Conservation (phyloP, 1,139 yeast genomes). For the Entelexis paramagnoliae region DNA sequence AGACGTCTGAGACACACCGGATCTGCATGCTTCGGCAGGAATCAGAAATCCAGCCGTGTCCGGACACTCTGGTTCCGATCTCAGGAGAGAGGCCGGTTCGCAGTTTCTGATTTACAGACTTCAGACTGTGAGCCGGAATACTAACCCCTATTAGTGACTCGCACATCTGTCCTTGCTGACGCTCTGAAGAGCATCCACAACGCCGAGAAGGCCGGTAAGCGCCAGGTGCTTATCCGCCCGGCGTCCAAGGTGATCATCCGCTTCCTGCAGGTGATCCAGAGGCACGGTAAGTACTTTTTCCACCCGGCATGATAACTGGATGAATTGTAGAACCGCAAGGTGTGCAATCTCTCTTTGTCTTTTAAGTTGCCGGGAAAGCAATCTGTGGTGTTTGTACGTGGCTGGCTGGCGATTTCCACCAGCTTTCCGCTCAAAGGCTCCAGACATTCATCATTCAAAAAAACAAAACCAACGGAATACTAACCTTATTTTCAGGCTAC, state of each 20-base stretch:
- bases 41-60: conserved; percentile 21
- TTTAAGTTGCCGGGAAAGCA: conserved; percentile 25
- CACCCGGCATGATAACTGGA: conserved; percentile 26
- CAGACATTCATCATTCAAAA: conserved; percentile 12
- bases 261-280: conserved; percentile 95
- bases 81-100: conserved; percentile 16
- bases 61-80: conserved; percentile 25
- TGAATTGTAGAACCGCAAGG: conserved; percentile 18
- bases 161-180: conserved; percentile 98
- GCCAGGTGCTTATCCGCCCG: conserved; percentile 98
- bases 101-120: not conserved
- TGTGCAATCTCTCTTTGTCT: conserved; percentile 21
- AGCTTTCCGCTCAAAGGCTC: conserved; percentile 15
- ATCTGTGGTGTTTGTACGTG: conserved; percentile 17
- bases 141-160: conserved; percentile 58
- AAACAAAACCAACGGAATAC: conserved; percentile 10
- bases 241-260: conserved; percentile 97
- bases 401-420: conserved; percentile 2
- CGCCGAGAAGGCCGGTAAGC: conserved; percentile 99
- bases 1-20: conserved; percentile 25
- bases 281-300: conserved; percentile 41
- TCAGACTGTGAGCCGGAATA: conserved; percentile 15
- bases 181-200: conserved; percentile 97
- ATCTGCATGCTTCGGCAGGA: conserved; percentile 15
- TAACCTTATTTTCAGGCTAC: conserved; percentile 44